These are phyloP conservation scores for Lagerstroemia speciosa DNA, from an alignment of 345 rosid species.

Conservation along the genomic window DNA sequence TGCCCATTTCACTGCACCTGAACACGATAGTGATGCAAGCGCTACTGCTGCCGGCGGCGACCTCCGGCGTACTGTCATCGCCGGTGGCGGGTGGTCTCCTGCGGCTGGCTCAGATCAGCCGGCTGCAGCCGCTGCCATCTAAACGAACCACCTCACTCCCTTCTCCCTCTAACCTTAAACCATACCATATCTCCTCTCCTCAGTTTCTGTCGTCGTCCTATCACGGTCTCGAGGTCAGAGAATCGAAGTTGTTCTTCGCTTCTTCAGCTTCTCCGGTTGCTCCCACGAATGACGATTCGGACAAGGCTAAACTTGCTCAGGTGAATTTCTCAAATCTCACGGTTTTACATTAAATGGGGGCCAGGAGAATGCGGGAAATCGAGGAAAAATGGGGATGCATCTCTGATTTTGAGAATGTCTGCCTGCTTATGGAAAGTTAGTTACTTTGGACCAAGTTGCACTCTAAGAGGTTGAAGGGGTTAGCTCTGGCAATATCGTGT, in stretches of 20 bases:
- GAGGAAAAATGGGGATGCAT: not conserved
- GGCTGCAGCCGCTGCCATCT: not conserved
- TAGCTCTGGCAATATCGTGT: not conserved
- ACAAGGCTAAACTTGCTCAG: slow-evolving; percentile 42
- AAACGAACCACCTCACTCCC: slow-evolving; percentile 3
- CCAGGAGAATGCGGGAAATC: not conserved
- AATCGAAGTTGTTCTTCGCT: slow-evolving; percentile 7
- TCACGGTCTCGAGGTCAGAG: slow-evolving; percentile 14
- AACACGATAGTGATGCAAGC: slow-evolving; percentile 24
- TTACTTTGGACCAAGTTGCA: not conserved
- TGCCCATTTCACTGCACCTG: not conserved
- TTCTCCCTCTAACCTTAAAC: slow-evolving; percentile 11
- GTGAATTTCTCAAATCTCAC: slow-evolving; percentile 7
- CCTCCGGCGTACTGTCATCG: slow-evolving; percentile 13
- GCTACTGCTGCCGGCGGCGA: slow-evolving; percentile 27
- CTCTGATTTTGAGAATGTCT: not conserved
- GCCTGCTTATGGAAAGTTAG: not conserved
- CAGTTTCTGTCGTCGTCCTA: not conserved
- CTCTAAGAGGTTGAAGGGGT: not conserved
- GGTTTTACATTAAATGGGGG: not conserved
- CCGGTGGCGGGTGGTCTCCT: slow-evolving; percentile 5
- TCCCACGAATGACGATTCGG: slow-evolving; percentile 23
- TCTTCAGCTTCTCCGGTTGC: slow-evolving; percentile 21
- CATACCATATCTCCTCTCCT: slow-evolving; percentile 7
- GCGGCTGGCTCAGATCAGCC: slow-evolving; percentile 12